Evolutionary conservation across 768 basidiomycete genomes (phyloP).

Genomic region (Hericium rajendrae): DNA sequence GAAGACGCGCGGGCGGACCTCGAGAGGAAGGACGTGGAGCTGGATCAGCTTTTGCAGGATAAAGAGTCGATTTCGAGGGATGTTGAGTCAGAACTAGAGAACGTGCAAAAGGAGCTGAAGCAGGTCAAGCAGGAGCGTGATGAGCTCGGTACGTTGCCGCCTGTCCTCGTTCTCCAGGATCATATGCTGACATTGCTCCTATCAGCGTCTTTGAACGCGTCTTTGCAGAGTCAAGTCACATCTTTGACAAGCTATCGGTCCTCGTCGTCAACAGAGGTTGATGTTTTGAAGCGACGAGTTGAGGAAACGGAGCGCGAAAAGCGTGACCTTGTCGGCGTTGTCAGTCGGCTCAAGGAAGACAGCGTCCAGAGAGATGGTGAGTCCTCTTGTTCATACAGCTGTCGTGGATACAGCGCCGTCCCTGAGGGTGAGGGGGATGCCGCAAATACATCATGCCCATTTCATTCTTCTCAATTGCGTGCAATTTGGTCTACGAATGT

Average conservation of each 20-base stretch:
- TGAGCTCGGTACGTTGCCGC: constrained; percentile 43
- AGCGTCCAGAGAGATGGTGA: constrained; percentile 64
- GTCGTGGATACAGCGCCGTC: no score
- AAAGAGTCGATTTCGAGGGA: constrained; percentile 53
- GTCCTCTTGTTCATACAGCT: no score
- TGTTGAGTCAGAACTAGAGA: constrained; percentile 42
- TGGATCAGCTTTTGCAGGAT: constrained; percentile 79
- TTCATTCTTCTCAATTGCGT: no score
- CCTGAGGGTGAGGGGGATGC: neutral
- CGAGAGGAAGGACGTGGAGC: constrained; percentile 69
- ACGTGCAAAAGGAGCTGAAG: constrained; percentile 44
- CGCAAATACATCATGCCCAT: neutral
- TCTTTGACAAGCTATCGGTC: constrained; percentile 49
- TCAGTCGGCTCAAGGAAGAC: constrained; percentile 77
- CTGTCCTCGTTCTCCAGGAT: constrained; percentile 2
- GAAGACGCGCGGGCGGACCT: constrained; percentile 62
- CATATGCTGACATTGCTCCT: constrained; percentile 15
- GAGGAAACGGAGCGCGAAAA: constrained; percentile 85
- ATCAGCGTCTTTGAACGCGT: constrained; percentile 35
- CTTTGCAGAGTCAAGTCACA: constrained; percentile 46
- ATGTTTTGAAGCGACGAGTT: constrained; percentile 45
- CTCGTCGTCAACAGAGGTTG: constrained; percentile 53
- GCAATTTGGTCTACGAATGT: no score
- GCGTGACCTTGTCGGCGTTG: constrained; percentile 74
- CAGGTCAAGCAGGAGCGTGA: constrained; percentile 53